These are phyloP conservation scores for Pichia sp. DNA, from an alignment of 1,139 yeast genomes.

Conservation along the genomic window DNA sequence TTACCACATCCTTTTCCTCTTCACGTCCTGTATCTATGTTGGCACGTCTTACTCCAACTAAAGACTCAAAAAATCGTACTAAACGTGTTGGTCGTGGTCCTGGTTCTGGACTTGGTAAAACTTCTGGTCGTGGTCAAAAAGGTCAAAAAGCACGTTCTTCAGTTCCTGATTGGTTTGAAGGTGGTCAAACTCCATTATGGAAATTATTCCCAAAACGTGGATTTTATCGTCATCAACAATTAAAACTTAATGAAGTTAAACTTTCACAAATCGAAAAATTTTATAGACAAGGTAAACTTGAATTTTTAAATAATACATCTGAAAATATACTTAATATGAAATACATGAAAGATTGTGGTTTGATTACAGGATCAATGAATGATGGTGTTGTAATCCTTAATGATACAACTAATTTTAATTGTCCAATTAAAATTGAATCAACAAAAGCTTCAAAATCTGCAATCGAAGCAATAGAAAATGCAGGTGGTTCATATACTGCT, in stretches of 20 bases:
- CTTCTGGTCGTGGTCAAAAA: conserved; percentile 96
- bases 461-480: conserved; percentile 60
- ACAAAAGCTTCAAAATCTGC: conserved; percentile 74
- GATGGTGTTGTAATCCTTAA: conserved; percentile 84
- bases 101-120: conserved; percentile 86
- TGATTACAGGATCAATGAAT: conserved; percentile 61
- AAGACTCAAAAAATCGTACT: conserved; percentile 34
- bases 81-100: conserved; percentile 97
- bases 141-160: conserved; percentile 97
- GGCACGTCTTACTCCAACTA: conserved; percentile 27
- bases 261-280: conserved; percentile 56
- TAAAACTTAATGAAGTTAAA: conserved; percentile 48
- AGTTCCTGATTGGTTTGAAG: conserved; percentile 93
- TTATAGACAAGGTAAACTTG: conserved; percentile 62
- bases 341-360: conserved; percentile 60
- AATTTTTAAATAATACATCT: conserved; percentile 49
- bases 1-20: not conserved
- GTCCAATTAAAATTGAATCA: conserved; percentile 72
- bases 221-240: conserved; percentile 44
- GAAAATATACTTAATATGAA: conserved; percentile 79
- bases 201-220: conserved; percentile 90
- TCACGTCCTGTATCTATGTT: conserved; percentile 25
- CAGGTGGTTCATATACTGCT: conserved; percentile 71
- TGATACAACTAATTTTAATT: conserved; percentile 43
- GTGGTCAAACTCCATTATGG: conserved; percentile 96